Percentiles rank a stretch among this genome's conserved stretches.
phyloP scores from a whole-genome alignment of 768 basidiomycete species.

The Fibroporia radiculosa region DNA sequence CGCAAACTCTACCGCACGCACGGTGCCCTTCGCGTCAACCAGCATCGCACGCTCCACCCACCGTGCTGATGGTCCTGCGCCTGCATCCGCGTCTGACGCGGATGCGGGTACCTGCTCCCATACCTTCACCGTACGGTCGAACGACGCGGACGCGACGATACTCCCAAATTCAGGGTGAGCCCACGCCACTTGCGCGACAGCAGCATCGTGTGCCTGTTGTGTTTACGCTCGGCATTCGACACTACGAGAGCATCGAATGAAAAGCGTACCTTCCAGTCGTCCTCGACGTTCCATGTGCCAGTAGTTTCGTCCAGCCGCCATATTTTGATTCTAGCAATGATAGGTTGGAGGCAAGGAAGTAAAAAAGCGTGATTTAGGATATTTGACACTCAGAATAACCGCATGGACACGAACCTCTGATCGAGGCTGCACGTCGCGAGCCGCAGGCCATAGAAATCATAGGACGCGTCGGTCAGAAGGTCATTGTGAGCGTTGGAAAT shows the following conservation, averaged over 20 bases:
- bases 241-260: not conserved
- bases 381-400: too few relatives aligned
- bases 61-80: slow-evolving; percentile 28
- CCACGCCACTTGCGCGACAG: slow-evolving; percentile 79
- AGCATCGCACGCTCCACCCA: slow-evolving; percentile 75
- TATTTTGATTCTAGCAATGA: slow-evolving; percentile 61
- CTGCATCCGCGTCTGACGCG: slow-evolving; percentile 19
- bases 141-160: slow-evolving; percentile 79
- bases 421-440: slow-evolving; percentile 80
- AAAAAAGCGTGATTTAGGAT: too few relatives aligned
- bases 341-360: too few relatives aligned
- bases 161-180: slow-evolving; percentile 90
- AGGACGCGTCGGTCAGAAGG: slow-evolving; percentile 78
- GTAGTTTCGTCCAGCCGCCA: slow-evolving; percentile 72
- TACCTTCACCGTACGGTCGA: slow-evolving; percentile 88
- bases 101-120: slow-evolving; percentile 64
- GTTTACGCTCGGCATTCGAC: not conserved
- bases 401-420: slow-evolving; percentile 53
- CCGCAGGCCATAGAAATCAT: slow-evolving; percentile 83
- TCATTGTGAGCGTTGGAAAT: slow-evolving; percentile 75
- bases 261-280: slow-evolving; percentile 80
- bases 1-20: slow-evolving; percentile 81
- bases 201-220: slow-evolving; percentile 88
- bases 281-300: slow-evolving; percentile 71
- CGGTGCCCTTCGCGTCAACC: slow-evolving; percentile 78